Evolutionary conservation across 208 protist species (phyloP).

Genomic region (Kentomonas sorsogonicus): DNA sequence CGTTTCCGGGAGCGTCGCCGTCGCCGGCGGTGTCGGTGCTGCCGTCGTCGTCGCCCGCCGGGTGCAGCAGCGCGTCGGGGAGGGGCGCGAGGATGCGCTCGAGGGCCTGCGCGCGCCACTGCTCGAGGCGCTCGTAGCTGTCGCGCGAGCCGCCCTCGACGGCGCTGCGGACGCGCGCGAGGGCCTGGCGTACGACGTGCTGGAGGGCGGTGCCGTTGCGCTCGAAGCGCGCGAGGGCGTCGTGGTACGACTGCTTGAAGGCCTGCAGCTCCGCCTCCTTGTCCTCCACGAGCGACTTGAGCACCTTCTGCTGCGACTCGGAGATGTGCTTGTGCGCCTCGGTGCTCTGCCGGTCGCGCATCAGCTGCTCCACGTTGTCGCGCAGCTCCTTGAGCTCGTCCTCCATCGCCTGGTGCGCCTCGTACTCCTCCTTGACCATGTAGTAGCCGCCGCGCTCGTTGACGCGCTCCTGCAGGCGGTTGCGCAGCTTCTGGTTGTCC

Average conservation of each 20-base stretch:
- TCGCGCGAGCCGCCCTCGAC: constrained; percentile 28
- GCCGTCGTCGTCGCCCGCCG: no score
- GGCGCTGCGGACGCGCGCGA: constrained; percentile 31
- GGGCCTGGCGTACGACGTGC: constrained; percentile 41
- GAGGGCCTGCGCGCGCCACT: constrained; percentile 29
- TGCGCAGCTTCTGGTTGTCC: constrained; percentile 80
- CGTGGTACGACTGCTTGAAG: constrained; percentile 71
- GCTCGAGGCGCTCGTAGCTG: constrained; percentile 30
- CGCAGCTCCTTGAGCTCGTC: constrained; percentile 52
- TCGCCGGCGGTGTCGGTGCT: no score
- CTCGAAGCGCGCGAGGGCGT: constrained; percentile 72
- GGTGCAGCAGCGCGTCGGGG: background rate
- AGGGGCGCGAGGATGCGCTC: constrained; percentile 3
- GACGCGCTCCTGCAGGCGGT: constrained; percentile 83
- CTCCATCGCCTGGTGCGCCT: constrained; percentile 47
- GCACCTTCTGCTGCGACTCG: constrained; percentile 63
- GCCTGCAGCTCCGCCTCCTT: constrained; percentile 64
- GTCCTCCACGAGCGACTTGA: constrained; percentile 55
- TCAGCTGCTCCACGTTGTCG: constrained; percentile 45
- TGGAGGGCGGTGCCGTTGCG: constrained; percentile 48
- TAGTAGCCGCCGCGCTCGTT: constrained; percentile 82
- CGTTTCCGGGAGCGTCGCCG: no score
- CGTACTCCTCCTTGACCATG: constrained; percentile 76
- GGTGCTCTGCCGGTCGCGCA: constrained; percentile 58
- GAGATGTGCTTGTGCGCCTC: constrained; percentile 75